Base-by-base conservation (phyloP, 2,329 filamentous ascomycete genomes). In the Talaromyces pinophilus region DNA sequence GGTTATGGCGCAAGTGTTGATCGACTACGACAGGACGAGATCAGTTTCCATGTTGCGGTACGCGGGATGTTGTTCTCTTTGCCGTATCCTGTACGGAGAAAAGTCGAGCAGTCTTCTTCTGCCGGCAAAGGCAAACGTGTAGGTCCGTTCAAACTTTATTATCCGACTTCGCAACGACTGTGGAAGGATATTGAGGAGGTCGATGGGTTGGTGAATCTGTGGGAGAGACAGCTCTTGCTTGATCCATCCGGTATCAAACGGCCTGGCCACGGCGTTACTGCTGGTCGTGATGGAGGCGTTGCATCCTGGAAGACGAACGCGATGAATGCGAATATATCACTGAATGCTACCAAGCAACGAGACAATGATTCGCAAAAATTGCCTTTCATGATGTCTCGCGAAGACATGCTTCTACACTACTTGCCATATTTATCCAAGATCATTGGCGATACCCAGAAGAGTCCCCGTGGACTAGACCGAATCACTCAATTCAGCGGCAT, bases 31-130 rank as follows among this genome's bases (percentile, higher is more conserved):
- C 94, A 98, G 77, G 93, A 97, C 69, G 95, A 99, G 74, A 93
- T 99, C 75, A 89, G 91, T 28, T 98, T 97, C 70, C 92, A 99
- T 70, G 89, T 94, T 19, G 93, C 93, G 4, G 92, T 96, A 0
- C 88, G 93, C 13, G 95, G 95, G 0, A 80, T 98, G 60, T 79
- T 97, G 0, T 96, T 96, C 75, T 89, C 88, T 10, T 84, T 99
- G 1, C 95, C 95, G 1, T 87, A 87, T 71, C 94, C 94, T 0
- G 95, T 99, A 10, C 94, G 92, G 75, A 85, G 83, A 76, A 82
- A 71, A 73, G 77, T 72, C 71, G 59, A 59, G 22, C 28, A 38
- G 22, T 81, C 73, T 72, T 80, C 73, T 69, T 71, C 67, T n/a
- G 75, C 67, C 10, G 35, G 17, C 35, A 65, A 60, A 40, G 72